phyloP scores from a whole-genome alignment of 495 filamentous ascomycete genomes.

The Tetracladium marchalianum region DNA sequence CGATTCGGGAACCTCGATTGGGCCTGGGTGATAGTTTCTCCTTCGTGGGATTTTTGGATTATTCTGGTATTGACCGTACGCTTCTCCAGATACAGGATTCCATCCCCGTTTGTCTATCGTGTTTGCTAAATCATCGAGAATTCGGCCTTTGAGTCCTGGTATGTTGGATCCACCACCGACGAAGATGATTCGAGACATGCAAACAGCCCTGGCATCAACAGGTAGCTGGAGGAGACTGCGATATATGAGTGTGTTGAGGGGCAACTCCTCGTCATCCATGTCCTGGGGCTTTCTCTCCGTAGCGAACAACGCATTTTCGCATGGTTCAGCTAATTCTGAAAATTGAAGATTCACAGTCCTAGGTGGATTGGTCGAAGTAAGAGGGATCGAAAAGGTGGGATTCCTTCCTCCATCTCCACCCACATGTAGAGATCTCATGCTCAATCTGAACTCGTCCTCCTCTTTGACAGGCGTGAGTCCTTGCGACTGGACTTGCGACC shows the following conservation, averaged over 20 bases:
- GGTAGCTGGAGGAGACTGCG: constrained; percentile 63
- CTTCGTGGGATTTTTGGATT: constrained; percentile 39
- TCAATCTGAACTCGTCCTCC: constrained; percentile 33
- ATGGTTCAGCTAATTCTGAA: constrained; percentile 56
- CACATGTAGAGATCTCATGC: constrained; percentile 14
- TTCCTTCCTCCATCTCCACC: constrained; percentile 11
- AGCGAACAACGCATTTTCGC: constrained; percentile 66
- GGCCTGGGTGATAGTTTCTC: constrained; percentile 23
- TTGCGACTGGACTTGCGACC: constrained; percentile 18
- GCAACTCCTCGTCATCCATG: constrained; percentile 77
- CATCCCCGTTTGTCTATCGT: constrained; percentile 62
- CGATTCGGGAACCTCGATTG: constrained; percentile 15
- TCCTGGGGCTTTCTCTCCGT: constrained; percentile 36
- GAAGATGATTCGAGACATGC: constrained; percentile 86
- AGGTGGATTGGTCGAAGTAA: constrained; percentile 36
- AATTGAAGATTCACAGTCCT: constrained; percentile 54
- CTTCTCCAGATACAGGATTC: constrained; percentile 61
- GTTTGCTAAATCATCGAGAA: constrained; percentile 61
- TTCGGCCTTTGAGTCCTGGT: constrained; percentile 68
- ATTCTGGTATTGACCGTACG: constrained; percentile 40
- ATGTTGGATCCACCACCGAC: constrained; percentile 75
- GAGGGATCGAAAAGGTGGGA: constrained; percentile 29
- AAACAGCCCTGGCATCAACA: constrained; percentile 69
- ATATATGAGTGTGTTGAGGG: constrained; percentile 67
- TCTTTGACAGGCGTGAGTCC: constrained; percentile 37